phyloP scores from a whole-genome alignment of 2,329 filamentous ascomycete genomes.

The Albophoma yamanashiensis region DNA sequence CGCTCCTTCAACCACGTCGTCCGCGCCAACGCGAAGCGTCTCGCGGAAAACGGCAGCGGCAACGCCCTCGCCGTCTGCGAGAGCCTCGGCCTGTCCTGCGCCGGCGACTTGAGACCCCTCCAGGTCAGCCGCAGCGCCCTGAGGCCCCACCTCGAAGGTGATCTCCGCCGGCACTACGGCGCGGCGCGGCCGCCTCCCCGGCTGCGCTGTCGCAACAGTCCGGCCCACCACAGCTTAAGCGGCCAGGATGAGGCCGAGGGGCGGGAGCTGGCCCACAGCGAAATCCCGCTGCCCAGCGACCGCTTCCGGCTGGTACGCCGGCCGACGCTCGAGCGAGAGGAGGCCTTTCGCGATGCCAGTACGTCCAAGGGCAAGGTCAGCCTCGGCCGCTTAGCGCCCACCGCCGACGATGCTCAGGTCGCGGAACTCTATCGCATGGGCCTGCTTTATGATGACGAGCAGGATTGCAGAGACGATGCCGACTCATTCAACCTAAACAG shows the following conservation, averaged over 20 bases:
- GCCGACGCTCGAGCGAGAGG: constrained; percentile 33
- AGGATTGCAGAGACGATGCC: constrained; percentile 17
- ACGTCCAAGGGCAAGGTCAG: constrained; percentile 23
- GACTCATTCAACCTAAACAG: constrained; percentile 26
- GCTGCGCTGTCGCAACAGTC: constrained; percentile 1
- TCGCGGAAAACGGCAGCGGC: constrained; percentile 9
- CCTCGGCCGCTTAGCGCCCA: constrained; percentile 10
- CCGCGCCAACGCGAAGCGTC: constrained; percentile 20
- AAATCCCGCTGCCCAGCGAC: constrained; percentile 26
- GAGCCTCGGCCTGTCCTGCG: constrained; percentile 5
- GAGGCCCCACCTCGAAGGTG: constrained; percentile 4
- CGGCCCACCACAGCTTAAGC: neutral
- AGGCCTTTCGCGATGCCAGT: constrained; percentile 31
- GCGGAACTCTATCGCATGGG: constrained; percentile 33
- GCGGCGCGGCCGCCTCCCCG: neutral
- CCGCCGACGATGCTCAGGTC: constrained; percentile 22
- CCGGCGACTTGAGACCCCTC: neutral
- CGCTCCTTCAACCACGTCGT: constrained; percentile 17
- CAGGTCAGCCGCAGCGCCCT: neutral
- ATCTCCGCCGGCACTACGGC: constrained; percentile 4
- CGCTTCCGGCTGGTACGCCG: constrained; percentile 18
- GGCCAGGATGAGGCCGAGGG: constrained; percentile 18
- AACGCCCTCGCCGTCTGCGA: constrained; percentile 1
- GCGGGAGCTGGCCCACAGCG: constrained; percentile 22
- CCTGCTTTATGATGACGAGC: constrained; percentile 31